Percentiles rank a stretch among this genome's conserved stretches.
Conservation (phyloP, 116 monocot genomes). For the Phalaenopsis hybrid region DNA sequence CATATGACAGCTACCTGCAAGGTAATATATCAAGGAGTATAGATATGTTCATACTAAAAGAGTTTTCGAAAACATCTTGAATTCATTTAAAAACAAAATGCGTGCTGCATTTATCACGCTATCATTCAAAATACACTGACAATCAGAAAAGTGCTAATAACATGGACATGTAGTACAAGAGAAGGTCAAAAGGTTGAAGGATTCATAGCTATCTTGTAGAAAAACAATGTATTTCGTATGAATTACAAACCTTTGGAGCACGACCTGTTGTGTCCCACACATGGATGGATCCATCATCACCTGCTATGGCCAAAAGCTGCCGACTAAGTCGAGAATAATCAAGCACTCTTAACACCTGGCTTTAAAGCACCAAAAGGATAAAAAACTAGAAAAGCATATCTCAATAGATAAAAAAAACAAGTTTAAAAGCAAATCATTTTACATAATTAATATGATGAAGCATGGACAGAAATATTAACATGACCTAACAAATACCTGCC, state of each 20-base stretch:
- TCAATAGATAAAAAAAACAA: constrained; percentile 1
- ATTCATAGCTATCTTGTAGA: neutral
- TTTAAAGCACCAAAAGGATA: constrained; percentile 20
- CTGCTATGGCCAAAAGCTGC: constrained; percentile 86
- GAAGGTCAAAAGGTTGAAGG: neutral
- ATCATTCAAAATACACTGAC: neutral
- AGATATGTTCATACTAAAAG: too few relatives aligned
- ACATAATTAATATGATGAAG: neutral
- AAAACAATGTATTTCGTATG: neutral
- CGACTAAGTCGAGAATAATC: constrained; percentile 93
- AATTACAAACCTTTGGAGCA: constrained; percentile 61
- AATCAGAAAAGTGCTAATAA: neutral
- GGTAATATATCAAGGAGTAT: too few relatives aligned
- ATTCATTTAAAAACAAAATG: neutral
- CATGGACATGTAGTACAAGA: neutral
- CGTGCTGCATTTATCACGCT: neutral
- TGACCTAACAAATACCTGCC: constrained; percentile 54
- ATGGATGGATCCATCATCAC: constrained; percentile 97
- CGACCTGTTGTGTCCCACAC: constrained; percentile 87
- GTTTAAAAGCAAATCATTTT: neutral
- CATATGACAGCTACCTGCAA: too few relatives aligned
- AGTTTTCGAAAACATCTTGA: too few relatives aligned
- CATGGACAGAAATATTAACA: neutral
- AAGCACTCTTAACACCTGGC: constrained; percentile 84
- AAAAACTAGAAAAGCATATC: constrained; percentile 15